These are phyloP conservation scores for Nannochloris sp. DNA, from an alignment of 139 green algal species.

Conservation along the genomic window DNA sequence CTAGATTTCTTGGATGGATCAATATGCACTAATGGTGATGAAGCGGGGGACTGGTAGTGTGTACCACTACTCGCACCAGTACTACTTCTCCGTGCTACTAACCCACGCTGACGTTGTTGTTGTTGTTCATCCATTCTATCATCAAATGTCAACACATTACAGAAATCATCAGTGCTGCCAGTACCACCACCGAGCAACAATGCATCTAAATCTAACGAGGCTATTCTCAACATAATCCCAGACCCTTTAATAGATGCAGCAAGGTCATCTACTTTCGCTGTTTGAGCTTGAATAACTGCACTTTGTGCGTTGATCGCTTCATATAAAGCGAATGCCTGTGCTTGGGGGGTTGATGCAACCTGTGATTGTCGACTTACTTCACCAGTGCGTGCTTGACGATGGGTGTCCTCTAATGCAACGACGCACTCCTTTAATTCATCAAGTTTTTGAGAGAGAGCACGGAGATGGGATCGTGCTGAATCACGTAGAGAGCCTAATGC, in stretches of 20 bases:
- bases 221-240: background rate
- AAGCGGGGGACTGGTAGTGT: too few relatives aligned
- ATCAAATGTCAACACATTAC: background rate
- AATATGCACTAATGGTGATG: too few relatives aligned
- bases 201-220: background rate
- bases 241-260: background rate
- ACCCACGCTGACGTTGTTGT: background rate
- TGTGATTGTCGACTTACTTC: background rate
- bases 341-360: constrained; percentile 8
- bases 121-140: background rate
- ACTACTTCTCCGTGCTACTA: background rate
- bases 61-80: too few relatives aligned
- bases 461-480: constrained; percentile 5
- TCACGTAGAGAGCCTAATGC: constrained; percentile 10
- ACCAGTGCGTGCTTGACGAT: background rate
- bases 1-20: too few relatives aligned
- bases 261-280: background rate
- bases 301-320: constrained; percentile 23
- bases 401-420: constrained; percentile 5
- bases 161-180: background rate
- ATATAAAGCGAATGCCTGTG: constrained; percentile 20
- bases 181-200: background rate
- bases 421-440: constrained; percentile 27
- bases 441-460: constrained; percentile 7
- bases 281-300: background rate